Evolutionary conservation across 257 asterid species (phyloP), one percentile per base, ranked within the genome.

Genomic region (Hygrophila difformis): DNA sequence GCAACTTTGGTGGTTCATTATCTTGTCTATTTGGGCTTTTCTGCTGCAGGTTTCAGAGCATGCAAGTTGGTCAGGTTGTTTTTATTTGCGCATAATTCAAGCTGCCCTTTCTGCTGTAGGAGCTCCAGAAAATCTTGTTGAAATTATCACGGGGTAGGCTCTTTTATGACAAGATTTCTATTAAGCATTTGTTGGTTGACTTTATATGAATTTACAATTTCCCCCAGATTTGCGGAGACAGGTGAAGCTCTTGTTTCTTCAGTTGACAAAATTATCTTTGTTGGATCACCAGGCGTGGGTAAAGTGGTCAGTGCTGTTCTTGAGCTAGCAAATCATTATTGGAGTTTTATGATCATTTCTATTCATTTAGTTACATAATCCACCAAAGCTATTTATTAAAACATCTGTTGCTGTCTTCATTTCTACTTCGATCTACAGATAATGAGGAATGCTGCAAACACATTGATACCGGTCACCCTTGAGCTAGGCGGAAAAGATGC

Each of bases 51-150:
- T 85, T 65, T 91, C 98, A 39, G 98, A 91, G 64, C 81, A 91
- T 63, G 96, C 98, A 31, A 91, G 98, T 77, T 91, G 98, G 96
- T 91, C 98, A 11, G 96, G 96, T 57, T 91, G 96, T 72, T 91
- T 91, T 61, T 91, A 91, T 70, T 41, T 86, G 69, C 82, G 81
- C 52, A 91, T 91, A 59, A 91, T 91, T 52, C 98, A 82, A 60
- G 81, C 89, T 15, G 98, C 98, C 43, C 94, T 91, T 59, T 72
- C 84, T 56, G 94, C 96, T 62, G 92, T 91, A 1, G 96, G 98
- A 69, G 98, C 98, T 72, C 98, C 98, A 62, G 98, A 91, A 69
- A 91, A 86, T 71, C 75, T 86, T 22, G 96, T 91, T 44, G 98
- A 91, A 68, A 93, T 91, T 51, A 91, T 86, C 66, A 91, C 98